Evolutionary conservation across 345 rosid species (phyloP).

Genomic region (Clausena lansium): DNA sequence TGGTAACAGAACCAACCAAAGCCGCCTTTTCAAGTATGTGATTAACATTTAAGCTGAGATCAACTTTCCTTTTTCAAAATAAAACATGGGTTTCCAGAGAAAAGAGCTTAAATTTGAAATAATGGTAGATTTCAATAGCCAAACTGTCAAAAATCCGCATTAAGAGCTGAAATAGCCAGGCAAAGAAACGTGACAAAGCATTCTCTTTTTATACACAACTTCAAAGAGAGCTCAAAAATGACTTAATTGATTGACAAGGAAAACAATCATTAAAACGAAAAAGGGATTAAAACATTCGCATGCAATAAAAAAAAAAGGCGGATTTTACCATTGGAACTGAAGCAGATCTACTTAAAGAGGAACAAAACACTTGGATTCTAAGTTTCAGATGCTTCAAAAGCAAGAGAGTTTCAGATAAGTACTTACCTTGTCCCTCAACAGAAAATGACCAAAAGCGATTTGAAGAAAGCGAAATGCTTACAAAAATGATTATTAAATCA

Average conservation of each 20-base stretch:
- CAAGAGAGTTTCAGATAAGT: slow-evolving; percentile 32
- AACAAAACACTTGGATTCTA: slow-evolving; percentile 34
- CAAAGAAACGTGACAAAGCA: not conserved
- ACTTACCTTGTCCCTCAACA: not conserved
- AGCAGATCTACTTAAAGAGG: slow-evolving; percentile 35
- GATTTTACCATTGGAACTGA: slow-evolving; percentile 25
- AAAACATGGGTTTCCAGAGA: slow-evolving; percentile 3
- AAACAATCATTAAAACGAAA: not conserved
- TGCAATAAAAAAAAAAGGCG: slow-evolving; percentile 27
- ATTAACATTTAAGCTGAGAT: slow-evolving; percentile 24
- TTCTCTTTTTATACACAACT: not conserved
- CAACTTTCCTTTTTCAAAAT: not conserved
- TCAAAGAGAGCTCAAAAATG: slow-evolving; percentile 1
- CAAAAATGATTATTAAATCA: slow-evolving; percentile 10
- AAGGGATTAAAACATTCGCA: slow-evolving; percentile 24
- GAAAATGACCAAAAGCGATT: slow-evolving; percentile 12
- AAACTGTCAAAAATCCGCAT: not conserved
- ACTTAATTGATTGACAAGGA: not conserved
- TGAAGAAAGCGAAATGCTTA: slow-evolving; percentile 11
- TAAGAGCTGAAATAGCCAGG: not conserved
- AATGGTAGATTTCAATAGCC: not conserved
- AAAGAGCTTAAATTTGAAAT: not conserved
- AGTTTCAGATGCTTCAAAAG: slow-evolving; percentile 37
- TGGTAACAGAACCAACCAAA: slow-evolving; percentile 30
- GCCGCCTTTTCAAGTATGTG: slow-evolving; percentile 21